Base-by-base conservation (phyloP, 1,284 basidiomycete species). In the Retiboletus flavoniger region DNA sequence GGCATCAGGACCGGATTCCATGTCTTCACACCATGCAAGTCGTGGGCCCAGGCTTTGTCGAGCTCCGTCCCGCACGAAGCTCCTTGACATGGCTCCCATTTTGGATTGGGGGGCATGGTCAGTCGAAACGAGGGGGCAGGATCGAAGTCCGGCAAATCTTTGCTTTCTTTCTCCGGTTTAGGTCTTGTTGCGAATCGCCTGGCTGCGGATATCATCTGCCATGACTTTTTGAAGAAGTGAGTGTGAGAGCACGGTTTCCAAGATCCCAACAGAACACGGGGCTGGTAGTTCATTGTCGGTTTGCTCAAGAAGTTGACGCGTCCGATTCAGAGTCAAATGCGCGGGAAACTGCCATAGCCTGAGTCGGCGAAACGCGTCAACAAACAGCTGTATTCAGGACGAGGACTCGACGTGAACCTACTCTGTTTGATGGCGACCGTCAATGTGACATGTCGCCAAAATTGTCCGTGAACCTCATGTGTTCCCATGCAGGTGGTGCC, bases 61-160 rank as follows among this genome's bases (percentile, higher is more conserved):
- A 63, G 55, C 39, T 63, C 62, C 31, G 67, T 54, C 53, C 72
- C 66, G 13, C 69, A 62, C 17, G 67, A 60, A 17, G 78, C 63
- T 2, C 83, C 83, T 53, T 79, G 72, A 9, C 84, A 83, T 32
- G 78, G 67, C 44, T 74, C 73, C 82, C 83, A 89, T 10, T 63
- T 61, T 11, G 82, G 79, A 58, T 77, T 69, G 1, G 83, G 81
- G 14, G 78, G 65, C 54, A 76, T 68, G 14, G 79, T 81, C 47
- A 72, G 59, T 60, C 64, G 68, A 54, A 78, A 78, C n/a, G 66
- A 61, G 26, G 70, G 61, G 4, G 63, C 45, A 28, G 67, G 53
- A 56, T 76, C 66, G 57, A 80, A 79, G 14, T 42, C 47, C 13
- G 54, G 59, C 50, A 55, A 40, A 55, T 55, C 46, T 5, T 53